Evolutionary conservation across 257 asterid genomes (phyloP).

Genomic region (Anisodus tanguticus): DNA sequence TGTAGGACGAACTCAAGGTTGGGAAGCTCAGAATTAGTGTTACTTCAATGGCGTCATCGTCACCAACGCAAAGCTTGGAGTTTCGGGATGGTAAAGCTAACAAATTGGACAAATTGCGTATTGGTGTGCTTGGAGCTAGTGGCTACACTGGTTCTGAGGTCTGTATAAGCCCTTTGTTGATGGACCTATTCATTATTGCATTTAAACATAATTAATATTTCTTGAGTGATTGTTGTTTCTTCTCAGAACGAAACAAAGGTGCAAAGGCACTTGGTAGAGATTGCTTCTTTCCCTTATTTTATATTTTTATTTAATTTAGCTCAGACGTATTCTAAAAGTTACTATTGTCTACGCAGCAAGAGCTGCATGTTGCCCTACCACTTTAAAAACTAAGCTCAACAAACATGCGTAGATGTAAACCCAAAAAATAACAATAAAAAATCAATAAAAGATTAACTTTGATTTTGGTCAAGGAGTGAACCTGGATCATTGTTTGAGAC

Average conservation of each 20-base stretch:
- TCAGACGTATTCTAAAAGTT: background rate
- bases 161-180: background rate
- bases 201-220: too few species aligned
- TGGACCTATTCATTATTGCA: background rate
- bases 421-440: background rate
- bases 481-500: constrained; percentile 24
- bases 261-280: constrained; percentile 31
- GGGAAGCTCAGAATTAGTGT: constrained; percentile 51
- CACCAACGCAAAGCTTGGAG: constrained; percentile 40
- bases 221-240: background rate
- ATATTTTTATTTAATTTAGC: background rate
- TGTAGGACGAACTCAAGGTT: constrained; percentile 48
- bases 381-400: background rate
- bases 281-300: background rate
- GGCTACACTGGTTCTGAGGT: constrained; percentile 94
- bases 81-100: constrained; percentile 46
- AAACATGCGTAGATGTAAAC: constrained; percentile 13
- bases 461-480: background rate
- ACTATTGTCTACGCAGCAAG: background rate
- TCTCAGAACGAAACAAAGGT: background rate
- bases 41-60: constrained; percentile 56
- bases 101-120: constrained; percentile 43
- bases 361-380: background rate
- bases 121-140: constrained; percentile 90
- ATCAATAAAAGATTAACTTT: background rate